Base-by-base conservation (phyloP, 129 eudicot species). In the Lactuca saligna region DNA sequence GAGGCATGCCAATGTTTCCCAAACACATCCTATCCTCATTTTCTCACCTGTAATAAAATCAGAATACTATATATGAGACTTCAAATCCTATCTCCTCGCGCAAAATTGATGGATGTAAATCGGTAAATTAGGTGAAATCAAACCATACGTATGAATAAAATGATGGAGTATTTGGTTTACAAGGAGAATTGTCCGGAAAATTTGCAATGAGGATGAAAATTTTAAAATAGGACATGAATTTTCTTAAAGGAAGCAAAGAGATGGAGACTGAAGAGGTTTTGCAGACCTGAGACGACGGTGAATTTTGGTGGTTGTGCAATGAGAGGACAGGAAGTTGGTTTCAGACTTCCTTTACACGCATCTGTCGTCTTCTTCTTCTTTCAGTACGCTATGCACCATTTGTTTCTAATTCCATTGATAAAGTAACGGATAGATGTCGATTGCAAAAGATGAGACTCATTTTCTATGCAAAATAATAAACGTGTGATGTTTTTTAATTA, bases 1-100 rank as follows among this genome's bases (percentile, higher is more conserved):
- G 0, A 85, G 6, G 54, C 62, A 78, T 20, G 79, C 57, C 14
- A 75, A 37, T 51, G 58, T 37, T 14, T 73, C 49, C 46, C 55
- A 59, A 37, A 31, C 67, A 54, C 51, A 59, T 64, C 39, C 12
- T 20, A 12, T 15, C 55, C 35, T 41, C 80, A 76, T 76, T 54
- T 68, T 1, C 29, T 25, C 2, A 25, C 60, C 64, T 41, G 64
- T 39, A 12, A 54, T 20, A 39, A 38, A 17, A 8, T 73, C 53
- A 16, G 33, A 20, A 25, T 9, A 37, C 13, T 17, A 49, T 7
- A 50, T 17, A 49, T 7, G 37, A 13, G 42, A 37, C 42, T 3
- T 72, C 38, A 17, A 42, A 33, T 61, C 32, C 12, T 0, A 25
- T 25, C 29, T 25, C 29, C 29, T 42, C 14, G 42, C 3, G 1